Evolutionary conservation across 306 rosid species (phyloP).

Genomic region (Prosopis cineraria): DNA sequence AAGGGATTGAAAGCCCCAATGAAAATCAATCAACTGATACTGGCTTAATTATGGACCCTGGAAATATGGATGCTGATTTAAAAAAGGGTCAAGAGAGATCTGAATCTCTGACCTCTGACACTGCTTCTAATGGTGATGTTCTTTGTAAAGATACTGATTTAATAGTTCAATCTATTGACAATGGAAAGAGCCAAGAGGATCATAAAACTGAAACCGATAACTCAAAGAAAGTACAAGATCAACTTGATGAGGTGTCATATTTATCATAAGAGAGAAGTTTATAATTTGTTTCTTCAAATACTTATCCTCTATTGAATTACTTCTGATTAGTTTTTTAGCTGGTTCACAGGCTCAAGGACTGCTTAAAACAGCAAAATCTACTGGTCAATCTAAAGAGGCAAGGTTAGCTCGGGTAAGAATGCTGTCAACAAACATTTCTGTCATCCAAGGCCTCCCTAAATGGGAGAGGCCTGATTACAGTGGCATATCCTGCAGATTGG

Average conservation of each 20-base stretch:
- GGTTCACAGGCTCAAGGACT: slow-evolving; percentile 91
- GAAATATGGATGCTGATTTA: slow-evolving; percentile 43
- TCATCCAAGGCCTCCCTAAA: slow-evolving; percentile 24
- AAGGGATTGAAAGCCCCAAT: slow-evolving; percentile 46
- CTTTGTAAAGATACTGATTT: slow-evolving; percentile 45
- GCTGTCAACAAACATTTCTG: slow-evolving; percentile 23
- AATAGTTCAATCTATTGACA: slow-evolving; percentile 44
- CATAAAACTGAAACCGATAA: slow-evolving; percentile 54
- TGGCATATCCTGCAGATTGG: slow-evolving; percentile 27
- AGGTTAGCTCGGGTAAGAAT: slow-evolving; percentile 93
- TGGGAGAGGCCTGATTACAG: slow-evolving; percentile 16
- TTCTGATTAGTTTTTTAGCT: slow-evolving; percentile 67
- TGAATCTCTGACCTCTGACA: slow-evolving; percentile 47
- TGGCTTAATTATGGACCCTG: slow-evolving; percentile 47
- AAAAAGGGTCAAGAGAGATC: slow-evolving; percentile 50
- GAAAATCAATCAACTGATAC: slow-evolving; percentile 45
- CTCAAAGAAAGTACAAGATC: slow-evolving; percentile 68
- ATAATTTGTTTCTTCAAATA: slow-evolving; percentile 1
- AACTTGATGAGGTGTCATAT: slow-evolving; percentile 85
- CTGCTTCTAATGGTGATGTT: slow-evolving; percentile 43
- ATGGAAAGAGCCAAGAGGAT: slow-evolving; percentile 56
- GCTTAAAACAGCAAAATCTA: slow-evolving; percentile 81
- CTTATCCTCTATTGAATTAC: slow-evolving; percentile 29
- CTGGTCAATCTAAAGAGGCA: slow-evolving; percentile 98
- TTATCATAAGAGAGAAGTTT: slow-evolving; percentile 33